A percentile compares a stretch with the other conserved stretches of the same genome.
Conservation (phyloP, 2,329 filamentous ascomycete genomes). For the Calonectria ilicicola region DNA sequence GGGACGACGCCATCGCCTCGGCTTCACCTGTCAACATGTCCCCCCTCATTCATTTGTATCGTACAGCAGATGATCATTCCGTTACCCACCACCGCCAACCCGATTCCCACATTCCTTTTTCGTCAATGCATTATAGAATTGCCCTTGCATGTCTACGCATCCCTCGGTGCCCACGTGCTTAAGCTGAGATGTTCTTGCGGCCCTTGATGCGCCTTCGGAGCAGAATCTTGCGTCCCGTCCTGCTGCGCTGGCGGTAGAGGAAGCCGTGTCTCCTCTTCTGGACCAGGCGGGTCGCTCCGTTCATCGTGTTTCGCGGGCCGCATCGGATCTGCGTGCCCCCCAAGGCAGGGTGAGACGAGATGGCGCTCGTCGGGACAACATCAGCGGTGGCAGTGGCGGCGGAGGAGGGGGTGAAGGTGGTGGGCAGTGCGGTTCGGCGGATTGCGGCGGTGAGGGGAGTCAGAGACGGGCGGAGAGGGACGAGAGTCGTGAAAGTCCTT, state of each 20-base stretch:
- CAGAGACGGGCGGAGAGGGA: slow-evolving; percentile 62
- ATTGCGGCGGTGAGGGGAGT: slow-evolving; percentile 46
- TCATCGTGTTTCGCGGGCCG: slow-evolving; percentile 70
- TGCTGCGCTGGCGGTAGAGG: slow-evolving; percentile 61
- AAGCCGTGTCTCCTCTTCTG: slow-evolving; percentile 72
- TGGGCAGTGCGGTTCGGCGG: slow-evolving; percentile 44
- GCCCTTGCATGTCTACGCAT: not conserved
- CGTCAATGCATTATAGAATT: not conserved
- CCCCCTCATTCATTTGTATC: slow-evolving; percentile 30
- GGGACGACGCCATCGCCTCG: slow-evolving; percentile 5
- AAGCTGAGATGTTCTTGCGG: slow-evolving; percentile 52
- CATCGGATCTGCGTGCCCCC: slow-evolving; percentile 65
- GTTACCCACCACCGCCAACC: not conserved
- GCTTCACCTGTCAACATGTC: slow-evolving; percentile 27
- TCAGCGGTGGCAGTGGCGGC: slow-evolving; percentile 50
- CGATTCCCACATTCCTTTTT: not conserved
- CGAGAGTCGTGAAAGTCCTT: slow-evolving; percentile 63
- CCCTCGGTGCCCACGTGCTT: not conserved
- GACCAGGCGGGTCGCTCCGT: slow-evolving; percentile 64
- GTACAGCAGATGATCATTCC: slow-evolving; percentile 32
- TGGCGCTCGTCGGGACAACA: slow-evolving; percentile 57
- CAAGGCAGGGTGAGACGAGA: slow-evolving; percentile 67
- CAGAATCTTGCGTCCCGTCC: slow-evolving; percentile 65
- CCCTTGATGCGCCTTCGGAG: slow-evolving; percentile 65
- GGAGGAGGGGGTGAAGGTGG: slow-evolving; percentile 46